Evolutionary conservation across 352 stramenopile species (phyloP), one percentile per base, ranked within the genome.

Genomic region (Phytopythium ostracodes): DNA sequence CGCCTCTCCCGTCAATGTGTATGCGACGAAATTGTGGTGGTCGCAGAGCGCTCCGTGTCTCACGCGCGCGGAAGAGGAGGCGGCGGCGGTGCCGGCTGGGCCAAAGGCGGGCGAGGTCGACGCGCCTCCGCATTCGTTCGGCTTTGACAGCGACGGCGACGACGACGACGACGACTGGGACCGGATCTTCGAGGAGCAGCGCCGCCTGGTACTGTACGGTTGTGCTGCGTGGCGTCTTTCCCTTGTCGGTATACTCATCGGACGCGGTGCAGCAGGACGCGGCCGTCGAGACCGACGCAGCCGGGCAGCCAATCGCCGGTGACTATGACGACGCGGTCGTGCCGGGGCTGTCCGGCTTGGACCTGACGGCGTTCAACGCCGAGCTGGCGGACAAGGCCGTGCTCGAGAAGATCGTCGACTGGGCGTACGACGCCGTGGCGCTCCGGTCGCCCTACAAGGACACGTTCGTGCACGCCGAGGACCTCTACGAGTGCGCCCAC

Each of bases 291-390:
- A 59, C 63, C 2, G 50, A 56, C 31, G 60, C 67, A 57, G 55
- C 40, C 12, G 52, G n/a, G 11, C 52, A 58, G 22, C 22, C 53
- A 5, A 5, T 44, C 35, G 53, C n/a, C 15, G 27, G 31, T 5
- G 24, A 7, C 10, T 38, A 10, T 2, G n/a, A 2, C 31, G 53
- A 49, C 7, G 33, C 27, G 6, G 22, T 71, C 40, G 66, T 78
- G 7, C 73, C 77, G 0, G 76, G 74, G 10, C 64, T 88, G 22
- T 71, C 65, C 4, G 68, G 76, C 5, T 56, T 84, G 51, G 76
- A 88, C 24, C 56, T 91, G 49, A 58, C 75, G 20, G 77, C 79
- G 15, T 91, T 91, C 62, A 80, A 83, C 54, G 65, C 80, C 36
- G 76, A 85, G 24, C 81, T 71, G 40, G 79, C 81, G 5, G 73